Evolutionary conservation across 441 rosid genomes (phyloP), one percentile per base, ranked within the genome.

Genomic region (Croton laevigatus): DNA sequence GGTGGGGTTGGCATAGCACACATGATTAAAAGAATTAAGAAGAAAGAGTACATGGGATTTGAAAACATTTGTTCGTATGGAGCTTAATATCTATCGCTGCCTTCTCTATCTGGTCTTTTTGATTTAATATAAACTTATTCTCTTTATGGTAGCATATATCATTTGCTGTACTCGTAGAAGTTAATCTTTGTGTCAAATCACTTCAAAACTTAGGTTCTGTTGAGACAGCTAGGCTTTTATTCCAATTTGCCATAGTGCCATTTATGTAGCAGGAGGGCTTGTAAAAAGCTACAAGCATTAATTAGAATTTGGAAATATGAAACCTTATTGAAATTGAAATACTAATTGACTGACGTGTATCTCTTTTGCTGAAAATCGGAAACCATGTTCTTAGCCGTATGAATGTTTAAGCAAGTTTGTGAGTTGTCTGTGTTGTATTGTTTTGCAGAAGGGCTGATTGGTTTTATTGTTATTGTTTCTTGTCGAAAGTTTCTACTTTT

Each of bases 21-120:
- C 62, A 71, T 83, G 80, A 69, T 88, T 22, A 70, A 69, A 67
- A 75, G 60, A 76, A 80, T 86, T 22, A 77, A 82, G 71, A 63
- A 66, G 36, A 69, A 81, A 7, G 84, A 76, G 62, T 82, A 86
- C 66, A 75, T 88, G 89, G 87, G 92, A 61, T 86, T 88, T 40
- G 88, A 88, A 6, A 68, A 73, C 73, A 55, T 86, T 22, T 86
- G 88, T 66, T 72, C 71, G 20, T 76, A 70, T 45, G 65, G 58
- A 37, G 36, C 69, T 55, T 64, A 48, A 58, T 46, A 40, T 23
- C 17, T 0, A 1, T 14, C 37, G 16, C 19, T 2, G 2, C 42
- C 44, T 52, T 44, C 54, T 9, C 10, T 37, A 22, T 72, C 58
- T 55, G 9, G 22, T 8, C 19, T 36, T n/a, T 0, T 10, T 23